These are phyloP conservation scores for Nakazawaea populi DNA, from an alignment of 805 yeast genomes.

Conservation along the genomic window DNA sequence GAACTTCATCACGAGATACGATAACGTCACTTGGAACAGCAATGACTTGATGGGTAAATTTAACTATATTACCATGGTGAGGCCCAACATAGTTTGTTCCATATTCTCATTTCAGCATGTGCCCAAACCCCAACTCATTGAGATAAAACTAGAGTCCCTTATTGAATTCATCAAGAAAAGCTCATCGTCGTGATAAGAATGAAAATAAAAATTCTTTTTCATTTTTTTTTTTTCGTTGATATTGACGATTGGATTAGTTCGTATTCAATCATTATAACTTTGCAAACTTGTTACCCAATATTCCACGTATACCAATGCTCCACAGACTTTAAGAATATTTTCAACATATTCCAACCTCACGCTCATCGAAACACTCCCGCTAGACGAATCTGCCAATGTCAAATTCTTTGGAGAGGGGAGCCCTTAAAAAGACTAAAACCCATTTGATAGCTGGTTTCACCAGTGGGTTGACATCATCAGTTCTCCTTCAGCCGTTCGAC, in stretches of 20 bases:
- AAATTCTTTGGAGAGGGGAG: neutral
- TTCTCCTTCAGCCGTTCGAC: constrained; percentile 83
- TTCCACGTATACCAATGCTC: neutral
- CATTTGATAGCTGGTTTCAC: constrained; percentile 78
- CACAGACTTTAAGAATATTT: neutral
- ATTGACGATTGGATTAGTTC: too few relatives aligned
- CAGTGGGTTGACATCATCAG: constrained; percentile 81
- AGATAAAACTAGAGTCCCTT: neutral
- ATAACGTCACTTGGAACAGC: neutral
- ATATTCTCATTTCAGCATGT: neutral
- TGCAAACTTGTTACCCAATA: too few relatives aligned
- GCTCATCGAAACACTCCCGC: too few relatives aligned
- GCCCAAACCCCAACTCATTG: neutral
- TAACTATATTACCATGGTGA: constrained; percentile 1
- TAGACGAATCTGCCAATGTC: too few relatives aligned
- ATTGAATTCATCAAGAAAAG: neutral
- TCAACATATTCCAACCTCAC: too few relatives aligned
- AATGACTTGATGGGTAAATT: neutral
- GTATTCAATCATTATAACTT: too few relatives aligned
- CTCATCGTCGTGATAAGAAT: constrained; percentile 9
- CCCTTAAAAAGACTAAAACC: constrained; percentile 15
- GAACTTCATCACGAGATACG: neutral
- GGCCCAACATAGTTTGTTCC: constrained; percentile 2
- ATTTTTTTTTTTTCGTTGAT: neutral
- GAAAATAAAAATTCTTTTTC: neutral